Base-by-base conservation (phyloP, 768 basidiomycete genomes). In the Wakefieldia striispora region DNA sequence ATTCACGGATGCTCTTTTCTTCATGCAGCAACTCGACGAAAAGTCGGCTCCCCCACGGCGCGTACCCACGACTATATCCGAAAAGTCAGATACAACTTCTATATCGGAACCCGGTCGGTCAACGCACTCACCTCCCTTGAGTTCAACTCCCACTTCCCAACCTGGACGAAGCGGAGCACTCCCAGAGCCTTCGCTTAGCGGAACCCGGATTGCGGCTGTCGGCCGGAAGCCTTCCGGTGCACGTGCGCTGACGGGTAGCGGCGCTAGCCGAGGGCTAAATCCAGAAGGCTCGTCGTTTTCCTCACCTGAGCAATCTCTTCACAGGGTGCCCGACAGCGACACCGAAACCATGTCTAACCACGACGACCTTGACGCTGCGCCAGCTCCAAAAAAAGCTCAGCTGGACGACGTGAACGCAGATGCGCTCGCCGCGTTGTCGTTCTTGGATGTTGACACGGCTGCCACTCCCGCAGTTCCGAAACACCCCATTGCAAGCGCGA, bases 171-270 rank as follows among this genome's bases (percentile, higher is more conserved):
- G 57, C 40, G 64, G 60, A n/a, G 35, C 52, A 33, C 58, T 70
- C 56, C 64, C 54, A 56, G 59, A 74, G 57, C 49, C 60, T 45
- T 59, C 66, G 68, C 51, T 71, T 75, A 58, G 69, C 67, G 61
- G 73, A 58, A 45, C 62, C 75, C 61, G 64, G 51, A 38, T 62
- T 42, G 55, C 54, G 16, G 44, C 33, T 33, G 33, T 69, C 40
- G 83, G 84, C 69, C 83, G 86, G 69, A 88, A 86, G 61, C 88
- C 88, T 19, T 84, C 86, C 27, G 88, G 88, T 42, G 88, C 88
- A 83, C 88, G 88, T 83, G 88, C 84, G 41, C 80, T 74, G 49
- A 51, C 57, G 4, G 47, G 45, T 51, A 49, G 40, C 57, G 61
- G 63, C 41, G 43, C 55, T 56, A 68, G 64, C 75, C 77, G 58